phyloP scores from a whole-genome alignment of 176 grass and related monocot species.

The Juncus inflexus region DNA sequence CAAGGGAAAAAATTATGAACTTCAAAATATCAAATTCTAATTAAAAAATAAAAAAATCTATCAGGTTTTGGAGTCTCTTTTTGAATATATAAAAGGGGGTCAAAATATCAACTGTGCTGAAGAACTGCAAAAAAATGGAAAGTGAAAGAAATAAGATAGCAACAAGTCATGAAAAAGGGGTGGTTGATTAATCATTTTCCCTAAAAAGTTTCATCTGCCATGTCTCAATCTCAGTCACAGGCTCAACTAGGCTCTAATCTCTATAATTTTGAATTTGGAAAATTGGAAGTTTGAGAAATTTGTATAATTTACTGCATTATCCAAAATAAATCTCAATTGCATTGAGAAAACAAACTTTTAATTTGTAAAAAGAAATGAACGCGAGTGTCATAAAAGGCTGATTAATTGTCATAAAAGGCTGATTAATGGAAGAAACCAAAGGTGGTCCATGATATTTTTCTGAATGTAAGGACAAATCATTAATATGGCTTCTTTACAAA shows the following conservation, averaged over 20 bases:
- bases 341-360: neutral
- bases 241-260: conserved; percentile 1
- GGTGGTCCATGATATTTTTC: conserved; percentile 13
- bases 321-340: neutral
- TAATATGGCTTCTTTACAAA: conserved; percentile 2
- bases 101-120: no score
- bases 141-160: conserved; percentile 6
- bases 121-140: no score
- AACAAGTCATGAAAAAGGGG: conserved; percentile 12
- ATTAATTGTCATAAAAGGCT: conserved; percentile 4
- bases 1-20: no score
- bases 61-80: no score
- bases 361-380: conserved; percentile 5
- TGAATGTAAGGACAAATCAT: conserved; percentile 17
- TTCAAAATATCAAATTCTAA: no score
- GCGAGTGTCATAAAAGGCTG: conserved; percentile 9
- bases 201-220: conserved; percentile 14
- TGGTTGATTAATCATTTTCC: conserved; percentile 15
- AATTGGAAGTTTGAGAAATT: no score
- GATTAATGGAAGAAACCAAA: neutral
- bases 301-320: neutral
- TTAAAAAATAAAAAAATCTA: no score
- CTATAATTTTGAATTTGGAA: neutral
- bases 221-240: conserved; percentile 13
- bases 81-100: no score